Base-by-base conservation (phyloP, 129 eudicot genomes). In the Ambrosia trifida region DNA sequence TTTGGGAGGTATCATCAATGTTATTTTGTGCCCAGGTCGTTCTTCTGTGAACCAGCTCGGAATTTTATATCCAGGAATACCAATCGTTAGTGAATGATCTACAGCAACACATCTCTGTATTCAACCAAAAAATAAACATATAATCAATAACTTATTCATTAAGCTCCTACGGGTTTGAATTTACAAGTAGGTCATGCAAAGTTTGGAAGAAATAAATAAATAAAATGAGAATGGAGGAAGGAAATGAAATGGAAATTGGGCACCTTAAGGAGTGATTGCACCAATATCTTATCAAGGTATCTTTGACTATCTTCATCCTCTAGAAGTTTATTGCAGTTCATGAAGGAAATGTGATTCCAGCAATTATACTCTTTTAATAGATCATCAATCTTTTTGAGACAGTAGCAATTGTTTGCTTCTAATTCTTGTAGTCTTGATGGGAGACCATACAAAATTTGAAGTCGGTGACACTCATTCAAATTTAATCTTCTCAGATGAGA, bases 1-100 rank as follows among this genome's bases (percentile, higher is more conserved):
- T 49, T 14, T 28, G 16, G 24, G 28, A 68, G 72, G 72, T 49
- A 68, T 2, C 43, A 28, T 31, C n/a, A 68, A 46, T 46, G n/a
- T 2, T 28, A 49, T 47, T 4, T 2, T 31, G 44, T 17, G 0
- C 14, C 72, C 72, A 68, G 10, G 8, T 47, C 30, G 44, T 47
- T 47, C 28, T 47, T 68, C 59, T 46, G 28, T 31, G 30, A 68
- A 68, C 60, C 72, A 68, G n/a, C 30, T 68, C 47, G 72, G 72
- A 14, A 49, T 47, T 7, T 18, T 64, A 13, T 12, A 28, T 12
- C 72, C 58, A 66, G 72, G 58, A 24, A 28, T 66, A 24, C 12
- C 40, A 1, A 66, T 66, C 8, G 44, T 14, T 49, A 68, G 35
- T 1, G 8, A 1, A 47, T 8, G 14, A 49, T 49, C 45, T 30